Evolutionary conservation across 2,329 filamentous ascomycete species (phyloP), one percentile per base, ranked within the genome.

Genomic region (Paecilomyces fulvus): DNA sequence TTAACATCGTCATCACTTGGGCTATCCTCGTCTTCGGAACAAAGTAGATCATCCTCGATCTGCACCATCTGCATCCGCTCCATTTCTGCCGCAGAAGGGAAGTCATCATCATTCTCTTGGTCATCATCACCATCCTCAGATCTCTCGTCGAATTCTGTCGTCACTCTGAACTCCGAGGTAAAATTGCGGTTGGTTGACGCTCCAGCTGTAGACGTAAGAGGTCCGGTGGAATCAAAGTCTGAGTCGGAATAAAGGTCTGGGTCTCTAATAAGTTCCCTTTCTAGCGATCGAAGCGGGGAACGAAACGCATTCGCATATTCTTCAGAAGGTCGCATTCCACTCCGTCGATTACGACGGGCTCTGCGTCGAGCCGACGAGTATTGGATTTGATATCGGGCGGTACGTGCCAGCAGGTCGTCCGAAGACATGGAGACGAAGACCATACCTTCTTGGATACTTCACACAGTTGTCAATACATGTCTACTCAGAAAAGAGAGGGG

Each of bases 401-500:
- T 94, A 57, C 86, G 81, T 20, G 79, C 82, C 49, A 94, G 74
- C 1, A 94, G 76, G 58, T 94, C 86, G 62, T 95, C 85, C 37
- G 86, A 83, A 46, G 85, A 82, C 92, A 96, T 96, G 50, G 89
- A 83, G 28, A 97, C 81, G 67, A 96, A 96, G 0, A 97, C 83
- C 81, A 96, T 87, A 49, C 94, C 92, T 79, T 95, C 89, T 72
- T 92, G 87, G 54, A 96, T 86, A 55, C 89, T 92, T 68, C 37
- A 43, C n/a, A 4, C n/a, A 3, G n/a, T 17, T 17, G 37, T 43
- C 37, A 43, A 43, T 43, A 43, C 37, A 43, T 9, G 37, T 20
- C n/a, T 43, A 43, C 8, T n/a, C 25, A 28, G 7, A 20, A 17
- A 17, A n/a, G 20, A 43, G 37, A 3, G 17, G 5, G 12, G 33